phyloP scores from a whole-genome alignment of 208 protist genomes.

The Angomonas ambiguus region DNA sequence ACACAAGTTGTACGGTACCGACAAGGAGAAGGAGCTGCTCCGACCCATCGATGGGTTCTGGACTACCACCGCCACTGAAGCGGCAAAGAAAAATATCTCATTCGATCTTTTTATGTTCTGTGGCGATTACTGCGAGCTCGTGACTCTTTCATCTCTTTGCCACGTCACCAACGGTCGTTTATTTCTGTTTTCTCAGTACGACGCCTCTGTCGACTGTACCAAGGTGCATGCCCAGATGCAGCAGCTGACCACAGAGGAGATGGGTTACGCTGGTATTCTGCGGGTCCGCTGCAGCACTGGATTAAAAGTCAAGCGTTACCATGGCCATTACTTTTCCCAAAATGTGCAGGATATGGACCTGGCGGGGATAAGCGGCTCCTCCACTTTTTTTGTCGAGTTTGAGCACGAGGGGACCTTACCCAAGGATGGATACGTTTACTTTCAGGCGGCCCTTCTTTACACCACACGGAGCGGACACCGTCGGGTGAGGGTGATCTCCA shows the following conservation, averaged over 20 bases:
- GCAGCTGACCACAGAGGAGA: conserved; percentile 64
- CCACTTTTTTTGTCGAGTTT: conserved; percentile 89
- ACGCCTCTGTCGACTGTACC: conserved; percentile 51
- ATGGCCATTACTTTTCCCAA: conserved; percentile 83
- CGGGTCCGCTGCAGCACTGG: conserved; percentile 87
- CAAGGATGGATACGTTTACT: conserved; percentile 62
- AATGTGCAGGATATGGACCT: conserved; percentile 89
- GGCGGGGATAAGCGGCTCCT: conserved; percentile 56
- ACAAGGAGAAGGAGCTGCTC: conserved; percentile 86
- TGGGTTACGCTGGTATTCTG: conserved; percentile 89
- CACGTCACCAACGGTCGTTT: conserved; percentile 75
- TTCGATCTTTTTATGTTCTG: conserved; percentile 89
- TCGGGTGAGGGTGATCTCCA: conserved; percentile 87
- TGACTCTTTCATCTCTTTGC: conserved; percentile 78
- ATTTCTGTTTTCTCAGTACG: conserved; percentile 77
- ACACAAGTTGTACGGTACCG: conserved; percentile 76
- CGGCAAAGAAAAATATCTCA: conserved; percentile 78
- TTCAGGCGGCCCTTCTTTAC: conserved; percentile 92
- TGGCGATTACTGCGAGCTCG: conserved; percentile 75
- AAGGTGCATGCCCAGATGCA: conserved; percentile 55
- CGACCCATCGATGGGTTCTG: conserved; percentile 80
- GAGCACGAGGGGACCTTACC: conserved; percentile 82
- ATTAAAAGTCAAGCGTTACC: conserved; percentile 75
- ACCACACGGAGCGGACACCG: conserved; percentile 84
- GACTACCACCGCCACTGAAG: conserved; percentile 58